phyloP scores from a whole-genome alignment of 1,139 yeast species.

The Nakaseomyces nivariensis region DNA sequence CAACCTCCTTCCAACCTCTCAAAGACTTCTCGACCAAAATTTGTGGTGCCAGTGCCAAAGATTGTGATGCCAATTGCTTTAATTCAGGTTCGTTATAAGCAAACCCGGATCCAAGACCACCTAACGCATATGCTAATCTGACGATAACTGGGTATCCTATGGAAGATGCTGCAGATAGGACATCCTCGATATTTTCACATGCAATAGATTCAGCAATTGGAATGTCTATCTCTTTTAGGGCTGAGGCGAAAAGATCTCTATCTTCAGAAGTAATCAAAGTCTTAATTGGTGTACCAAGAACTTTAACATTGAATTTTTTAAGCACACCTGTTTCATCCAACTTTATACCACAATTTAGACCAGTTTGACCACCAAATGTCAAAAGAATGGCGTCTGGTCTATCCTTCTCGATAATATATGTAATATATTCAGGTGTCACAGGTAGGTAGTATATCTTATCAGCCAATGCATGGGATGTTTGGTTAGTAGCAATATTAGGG shows the following conservation, averaged over 20 bases:
- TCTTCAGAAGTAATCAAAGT: conserved; percentile 96
- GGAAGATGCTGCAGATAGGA: conserved; percentile 71
- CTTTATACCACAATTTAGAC: conserved; percentile 88
- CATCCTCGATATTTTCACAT: conserved; percentile 87
- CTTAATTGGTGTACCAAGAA: conserved; percentile 91
- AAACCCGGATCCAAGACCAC: conserved; percentile 97
- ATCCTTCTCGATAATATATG: conserved; percentile 89
- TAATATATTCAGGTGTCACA: conserved; percentile 91
- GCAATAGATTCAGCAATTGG: conserved; percentile 97
- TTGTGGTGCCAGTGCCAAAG: conserved; percentile 86
- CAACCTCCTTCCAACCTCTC: conserved; percentile 99
- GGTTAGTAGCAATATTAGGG: conserved; percentile 96
- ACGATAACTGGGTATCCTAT: conserved; percentile 96
- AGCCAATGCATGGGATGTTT: conserved; percentile 90
- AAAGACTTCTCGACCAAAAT: conserved; percentile 91
- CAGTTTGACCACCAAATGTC: conserved; percentile 99
- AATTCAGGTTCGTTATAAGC: conserved; percentile 77
- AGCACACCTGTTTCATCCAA: conserved; percentile 89
- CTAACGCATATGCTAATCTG: conserved; percentile 94
- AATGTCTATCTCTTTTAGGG: conserved; percentile 83
- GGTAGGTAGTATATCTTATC: conserved; percentile 94
- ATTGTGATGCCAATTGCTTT: conserved; percentile 77
- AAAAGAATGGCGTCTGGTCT: conserved; percentile 90
- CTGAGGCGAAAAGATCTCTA: conserved; percentile 90
- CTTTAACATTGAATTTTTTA: conserved; percentile 84